Base-by-base conservation (phyloP, 2,329 filamentous ascomycete genomes). In the Trichoderma sp. region DNA sequence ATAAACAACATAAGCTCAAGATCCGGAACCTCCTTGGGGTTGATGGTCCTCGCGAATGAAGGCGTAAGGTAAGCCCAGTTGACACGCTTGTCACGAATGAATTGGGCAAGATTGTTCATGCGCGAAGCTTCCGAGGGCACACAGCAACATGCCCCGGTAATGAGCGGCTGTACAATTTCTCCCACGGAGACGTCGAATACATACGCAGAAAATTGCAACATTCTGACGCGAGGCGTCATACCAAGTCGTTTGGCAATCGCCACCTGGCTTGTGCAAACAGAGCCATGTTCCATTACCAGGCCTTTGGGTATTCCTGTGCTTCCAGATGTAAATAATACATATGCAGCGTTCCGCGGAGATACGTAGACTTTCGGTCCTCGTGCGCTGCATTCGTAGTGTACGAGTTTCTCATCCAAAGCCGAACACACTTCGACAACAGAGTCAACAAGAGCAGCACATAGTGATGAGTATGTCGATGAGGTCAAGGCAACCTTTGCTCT, bases 381-480 rank as follows among this genome's bases (percentile, higher is more conserved):
- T 30, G 23, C 39, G 30, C 62, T 47, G 3, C 62, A 63, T 26
- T 67, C 23, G 9, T 34, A 34, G 17, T 64, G 23, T 6, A 26
- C 36, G 26, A 63, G 39, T 43, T 57, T 39, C 50, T 20, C 53
- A 23, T 69, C 61, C 20, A 50, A 62, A 43, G 32, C 59, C 7
- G 34, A 17, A 4, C 64, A 30, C 3, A 73, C 72, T 26, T 76
- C 68, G 13, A 73, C 47, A 47, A 73, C 66, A n/a, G 50, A 28
- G 8, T 23, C 23, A 15, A 67, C 66, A 1, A 76, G 71, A 13
- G 73, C 15, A 6, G 68, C n/a, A 39, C 78, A 76, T 11, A 78
- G 72, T 2, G 72, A 71, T 3, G 57, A 59, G 57, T 73, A 72
- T 1, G 73, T 73, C 3, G 65, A 62, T 4, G 73, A 74, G 17